These are phyloP conservation scores for Martensiomyces pterosporus DNA, from an alignment of 192 early-diverging fungal species.

Conservation along the genomic window DNA sequence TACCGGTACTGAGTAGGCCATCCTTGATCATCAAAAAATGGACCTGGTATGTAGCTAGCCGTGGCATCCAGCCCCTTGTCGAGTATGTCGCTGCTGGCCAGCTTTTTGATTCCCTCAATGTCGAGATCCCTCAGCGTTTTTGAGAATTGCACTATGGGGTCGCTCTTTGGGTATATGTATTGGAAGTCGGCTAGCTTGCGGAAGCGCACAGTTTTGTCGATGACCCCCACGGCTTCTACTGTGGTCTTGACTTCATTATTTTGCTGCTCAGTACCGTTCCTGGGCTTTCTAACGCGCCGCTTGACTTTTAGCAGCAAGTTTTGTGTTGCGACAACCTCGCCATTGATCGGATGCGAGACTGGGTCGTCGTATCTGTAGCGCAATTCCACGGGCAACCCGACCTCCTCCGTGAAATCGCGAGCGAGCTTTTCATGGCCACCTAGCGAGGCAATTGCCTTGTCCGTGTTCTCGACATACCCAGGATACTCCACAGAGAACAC, in stretches of 20 bases:
- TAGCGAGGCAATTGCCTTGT: slow-evolving; percentile 35
- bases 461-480: slow-evolving; percentile 29
- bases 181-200: slow-evolving; percentile 46
- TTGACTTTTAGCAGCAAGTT: slow-evolving; percentile 50
- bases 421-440: slow-evolving; percentile 43
- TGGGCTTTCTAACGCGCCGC: slow-evolving; percentile 13
- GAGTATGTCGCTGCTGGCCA: slow-evolving; percentile 15
- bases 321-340: slow-evolving; percentile 27
- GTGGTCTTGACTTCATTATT: not conserved
- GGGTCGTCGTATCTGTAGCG: slow-evolving; percentile 47
- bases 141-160: slow-evolving; percentile 14
- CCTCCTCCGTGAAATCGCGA: slow-evolving; percentile 10
- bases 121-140: slow-evolving; percentile 10
- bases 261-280: not conserved
- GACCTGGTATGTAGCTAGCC: slow-evolving; percentile 28
- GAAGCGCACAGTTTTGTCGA: slow-evolving; percentile 46
- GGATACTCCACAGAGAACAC: slow-evolving; percentile 49
- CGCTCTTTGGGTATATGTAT: slow-evolving; percentile 20
- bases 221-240: slow-evolving; percentile 28
- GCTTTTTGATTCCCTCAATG: slow-evolving; percentile 21
- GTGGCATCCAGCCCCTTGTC: slow-evolving; percentile 2
- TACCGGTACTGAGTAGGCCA: slow-evolving; percentile 27
- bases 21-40: slow-evolving; percentile 29
- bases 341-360: slow-evolving; percentile 43
- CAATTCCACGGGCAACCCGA: slow-evolving; percentile 39